Evolutionary conservation across 106 monocot species (phyloP), one percentile per base, ranked within the genome.

Genomic region (Acorus gramineus): DNA sequence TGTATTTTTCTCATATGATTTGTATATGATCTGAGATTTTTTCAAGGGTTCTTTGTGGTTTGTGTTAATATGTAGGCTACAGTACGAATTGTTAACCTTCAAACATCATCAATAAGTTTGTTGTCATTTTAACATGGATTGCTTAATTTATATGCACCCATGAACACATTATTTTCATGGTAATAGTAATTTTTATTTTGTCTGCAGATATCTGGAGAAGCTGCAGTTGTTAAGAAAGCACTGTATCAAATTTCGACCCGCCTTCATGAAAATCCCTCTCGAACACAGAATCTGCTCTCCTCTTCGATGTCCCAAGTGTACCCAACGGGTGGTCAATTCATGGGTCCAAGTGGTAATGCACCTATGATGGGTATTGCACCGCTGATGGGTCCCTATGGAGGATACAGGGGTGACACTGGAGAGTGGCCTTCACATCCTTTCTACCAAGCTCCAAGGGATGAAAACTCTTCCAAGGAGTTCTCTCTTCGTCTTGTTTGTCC

Each of bases 251-350:
- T 91, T 53, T 87, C 96, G 8, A 74, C 80, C 61, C 85, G 87
- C 8, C 79, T 96, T 10, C 90, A 87, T 76, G 87, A 91, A 14
- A 91, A 87, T 76, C 96, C 96, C 1, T 96, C 96, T 64, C 87
- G 87, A 6, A 87, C 91, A 14, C 87, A 90, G 66, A 82, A 87
- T 52, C 49, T 87, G 2, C 84, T 96, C 52, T 65, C 81, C 14
- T 82, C 82, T 54, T 77, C 51, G 53, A 59, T 45, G 5, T 56
- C 90, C 52, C 63, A 58, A 5, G 11, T 59, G 47, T 79, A 71
- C 56, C 72, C 85, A 4, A 28, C 72, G n/a, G 75, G 63, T 65
- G 55, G 72, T 55, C 81, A 74, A 9, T 81, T 75, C 75, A 78
- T 71, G 56, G 76, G 57, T 68, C 59, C 76, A 52, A 73, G 11